Evolutionary conservation across 805 yeast species (phyloP).

Genomic region (Lachancea kluyveri): DNA sequence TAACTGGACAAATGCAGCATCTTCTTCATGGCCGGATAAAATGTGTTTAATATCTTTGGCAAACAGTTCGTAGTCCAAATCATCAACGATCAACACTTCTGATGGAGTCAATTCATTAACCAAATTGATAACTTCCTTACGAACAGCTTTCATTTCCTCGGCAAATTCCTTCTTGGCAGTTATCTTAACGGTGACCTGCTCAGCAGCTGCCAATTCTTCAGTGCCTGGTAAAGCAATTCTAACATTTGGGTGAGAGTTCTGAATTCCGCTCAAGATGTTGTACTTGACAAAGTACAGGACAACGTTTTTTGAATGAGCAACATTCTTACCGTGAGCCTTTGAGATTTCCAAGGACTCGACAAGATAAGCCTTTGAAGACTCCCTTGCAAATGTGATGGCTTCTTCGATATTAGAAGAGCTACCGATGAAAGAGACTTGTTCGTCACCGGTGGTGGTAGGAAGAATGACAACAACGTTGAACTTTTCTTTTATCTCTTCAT

Average conservation of each 20-base stretch:
- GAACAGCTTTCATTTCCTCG: conserved; percentile 52
- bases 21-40: conserved; percentile 26
- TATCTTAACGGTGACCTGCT: conserved; percentile 55
- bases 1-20: conserved; percentile 55
- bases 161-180: conserved; percentile 43
- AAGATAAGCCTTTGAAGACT: conserved; percentile 50
- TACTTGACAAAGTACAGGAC: conserved; percentile 58
- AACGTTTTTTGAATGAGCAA: conserved; percentile 68
- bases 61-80: conserved; percentile 48
- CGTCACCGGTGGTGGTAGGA: conserved; percentile 41
- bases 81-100: conserved; percentile 49
- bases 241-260: conserved; percentile 36
- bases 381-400: conserved; percentile 60
- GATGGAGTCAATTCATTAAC: conserved; percentile 73
- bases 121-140: conserved; percentile 61
- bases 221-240: conserved; percentile 43
- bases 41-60: conserved; percentile 24
- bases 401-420: conserved; percentile 47
- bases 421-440: conserved; percentile 58
- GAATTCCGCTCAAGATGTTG: conserved; percentile 40
- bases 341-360: conserved; percentile 75
- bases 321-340: conserved; percentile 79
- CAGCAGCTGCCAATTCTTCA: conserved; percentile 37
- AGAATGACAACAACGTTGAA: conserved; percentile 51
- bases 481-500: conserved; percentile 44